These are phyloP conservation scores for Thymus quinquecostatus DNA, from an alignment of 257 asterid species.

Conservation along the genomic window DNA sequence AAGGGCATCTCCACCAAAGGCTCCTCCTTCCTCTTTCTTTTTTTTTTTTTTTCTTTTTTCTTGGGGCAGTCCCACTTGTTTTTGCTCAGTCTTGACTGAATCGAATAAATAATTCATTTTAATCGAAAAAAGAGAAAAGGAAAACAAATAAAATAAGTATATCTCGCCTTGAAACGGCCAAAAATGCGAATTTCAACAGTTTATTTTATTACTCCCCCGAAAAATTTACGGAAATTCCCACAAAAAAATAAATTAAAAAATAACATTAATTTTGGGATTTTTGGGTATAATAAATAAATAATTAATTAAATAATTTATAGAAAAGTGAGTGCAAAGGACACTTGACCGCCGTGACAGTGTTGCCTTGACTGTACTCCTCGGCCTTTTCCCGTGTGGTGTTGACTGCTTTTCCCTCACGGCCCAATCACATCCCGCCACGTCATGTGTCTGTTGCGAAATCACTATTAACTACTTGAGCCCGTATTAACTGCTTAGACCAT, in stretches of 20 bases:
- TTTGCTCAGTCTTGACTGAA: constrained; percentile 34
- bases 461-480: not conserved
- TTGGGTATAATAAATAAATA: not conserved
- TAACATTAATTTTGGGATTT: not conserved
- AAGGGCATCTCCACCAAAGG: constrained; percentile 44
- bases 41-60: constrained; percentile 18
- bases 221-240: constrained; percentile 22
- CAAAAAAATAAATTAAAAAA: not conserved
- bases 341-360: constrained; percentile 49
- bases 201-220: not conserved
- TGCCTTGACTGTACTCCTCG: constrained; percentile 47
- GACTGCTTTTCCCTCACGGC: constrained; percentile 35
- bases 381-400: constrained; percentile 36
- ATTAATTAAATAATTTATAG: not conserved
- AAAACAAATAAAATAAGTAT: not conserved
- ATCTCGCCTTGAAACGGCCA: constrained; percentile 45
- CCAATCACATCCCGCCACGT: constrained; percentile 36
- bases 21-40: constrained; percentile 33
- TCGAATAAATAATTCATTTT: constrained; percentile 29
- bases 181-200: constrained; percentile 45
- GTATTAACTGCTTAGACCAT: not conserved
- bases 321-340: constrained; percentile 34
- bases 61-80: constrained; percentile 38
- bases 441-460: not conserved
- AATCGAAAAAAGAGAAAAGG: not conserved